Percentiles rank a stretch among this genome's conserved stretches.
Evolutionary conservation across 208 protist genomes (phyloP).

Genomic region (Crithidia acanthocephali): DNA sequence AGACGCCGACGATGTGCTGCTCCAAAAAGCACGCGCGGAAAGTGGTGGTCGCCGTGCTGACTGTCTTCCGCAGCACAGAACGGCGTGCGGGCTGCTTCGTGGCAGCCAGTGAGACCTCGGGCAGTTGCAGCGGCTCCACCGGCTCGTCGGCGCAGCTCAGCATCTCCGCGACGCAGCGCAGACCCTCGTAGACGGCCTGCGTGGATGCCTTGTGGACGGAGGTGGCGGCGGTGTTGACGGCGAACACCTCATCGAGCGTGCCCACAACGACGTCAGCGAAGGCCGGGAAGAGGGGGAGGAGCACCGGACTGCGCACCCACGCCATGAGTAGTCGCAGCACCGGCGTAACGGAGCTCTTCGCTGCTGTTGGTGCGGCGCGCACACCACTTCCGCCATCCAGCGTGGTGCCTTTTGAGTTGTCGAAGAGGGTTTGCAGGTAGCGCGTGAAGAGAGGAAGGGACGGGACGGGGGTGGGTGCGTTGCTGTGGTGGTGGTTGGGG

Average conservation of each 20-base stretch:
- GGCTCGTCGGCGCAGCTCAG: conserved; percentile 53
- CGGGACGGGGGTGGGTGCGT: neutral
- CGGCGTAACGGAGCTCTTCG: conserved; percentile 53
- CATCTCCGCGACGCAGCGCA: conserved; percentile 79
- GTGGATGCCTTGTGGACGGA: conserved; percentile 45
- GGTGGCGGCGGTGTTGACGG: conserved; percentile 26
- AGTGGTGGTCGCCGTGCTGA: conserved; percentile 27
- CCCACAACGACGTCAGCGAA: conserved; percentile 57
- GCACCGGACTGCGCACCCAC: conserved; percentile 55
- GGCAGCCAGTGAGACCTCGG: neutral
- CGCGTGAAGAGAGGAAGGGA: conserved; percentile 24
- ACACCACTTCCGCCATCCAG: conserved; percentile 23
- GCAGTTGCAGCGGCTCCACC: conserved; percentile 39
- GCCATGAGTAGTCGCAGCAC: conserved; percentile 72
- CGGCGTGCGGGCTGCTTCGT: neutral
- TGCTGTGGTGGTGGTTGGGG: neutral
- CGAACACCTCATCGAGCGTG: conserved; percentile 79
- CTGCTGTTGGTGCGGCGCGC: neutral
- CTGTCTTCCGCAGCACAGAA: neutral
- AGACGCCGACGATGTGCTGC: conserved; percentile 65
- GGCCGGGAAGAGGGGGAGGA: conserved; percentile 64
- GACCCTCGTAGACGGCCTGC: conserved; percentile 56
- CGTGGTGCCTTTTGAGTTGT: conserved; percentile 54
- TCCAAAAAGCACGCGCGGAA: conserved; percentile 62
- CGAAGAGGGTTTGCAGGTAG: conserved; percentile 42